These are phyloP conservation scores for Saccharomyces hybrid DNA, from an alignment of 1,139 yeast species.

Conservation along the genomic window DNA sequence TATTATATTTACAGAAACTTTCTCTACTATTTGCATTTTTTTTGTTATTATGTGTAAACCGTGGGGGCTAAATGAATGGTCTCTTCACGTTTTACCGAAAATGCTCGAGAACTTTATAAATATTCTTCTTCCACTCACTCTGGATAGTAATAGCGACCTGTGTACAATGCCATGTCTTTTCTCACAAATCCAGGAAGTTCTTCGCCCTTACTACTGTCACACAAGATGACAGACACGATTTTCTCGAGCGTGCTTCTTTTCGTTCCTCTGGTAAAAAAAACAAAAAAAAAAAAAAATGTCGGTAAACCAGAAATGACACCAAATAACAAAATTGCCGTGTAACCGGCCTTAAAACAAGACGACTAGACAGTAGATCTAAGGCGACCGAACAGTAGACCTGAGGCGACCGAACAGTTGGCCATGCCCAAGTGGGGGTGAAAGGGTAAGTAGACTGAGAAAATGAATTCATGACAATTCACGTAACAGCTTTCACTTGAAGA, in stretches of 20 bases:
- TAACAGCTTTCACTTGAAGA: slow-evolving; percentile 34
- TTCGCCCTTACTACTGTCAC: slow-evolving; percentile 26
- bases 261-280: slow-evolving; percentile 56
- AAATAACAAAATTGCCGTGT: slow-evolving; percentile 44
- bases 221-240: slow-evolving; percentile 41
- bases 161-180: slow-evolving; percentile 19
- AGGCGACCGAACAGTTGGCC: slow-evolving; percentile 29
- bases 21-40: too few relatives aligned
- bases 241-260: slow-evolving; percentile 43
- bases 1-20: too few relatives aligned
- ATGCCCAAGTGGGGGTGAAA: slow-evolving; percentile 38
- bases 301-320: slow-evolving; percentile 46
- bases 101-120: too few relatives aligned
- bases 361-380: slow-evolving; percentile 44
- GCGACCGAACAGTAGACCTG: too few relatives aligned
- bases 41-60: neutral
- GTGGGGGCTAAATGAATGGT: neutral
- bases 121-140: slow-evolving; percentile 1
- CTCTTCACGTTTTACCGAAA: neutral
- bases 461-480: slow-evolving; percentile 33
- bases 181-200: slow-evolving; percentile 29
- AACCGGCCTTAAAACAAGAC: slow-evolving; percentile 47
- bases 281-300: slow-evolving; percentile 49
- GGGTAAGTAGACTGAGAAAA: slow-evolving; percentile 33
- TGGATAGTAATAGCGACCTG: slow-evolving; percentile 25